A percentile compares a stretch with the other conserved stretches of the same genome.
phyloP scores from a whole-genome alignment of 768 basidiomycete species.

The Russula sp. region DNA sequence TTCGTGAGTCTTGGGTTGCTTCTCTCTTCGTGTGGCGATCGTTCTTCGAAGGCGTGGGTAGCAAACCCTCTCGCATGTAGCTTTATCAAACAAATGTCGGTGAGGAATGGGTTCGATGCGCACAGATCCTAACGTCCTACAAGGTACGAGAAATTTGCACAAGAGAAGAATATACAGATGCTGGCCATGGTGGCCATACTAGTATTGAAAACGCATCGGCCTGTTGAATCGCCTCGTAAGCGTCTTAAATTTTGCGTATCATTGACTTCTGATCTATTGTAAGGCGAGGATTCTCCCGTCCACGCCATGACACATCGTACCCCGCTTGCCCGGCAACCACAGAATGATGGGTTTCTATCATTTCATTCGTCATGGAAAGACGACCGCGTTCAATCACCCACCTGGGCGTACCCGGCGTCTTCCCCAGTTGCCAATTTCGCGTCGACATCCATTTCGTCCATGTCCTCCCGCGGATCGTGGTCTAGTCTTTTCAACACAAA shows the following conservation, averaged over 20 bases:
- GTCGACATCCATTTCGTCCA: conserved; percentile 48
- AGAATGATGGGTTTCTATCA: conserved; percentile 60
- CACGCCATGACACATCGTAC: conserved; percentile 13
- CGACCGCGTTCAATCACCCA: conserved; percentile 41
- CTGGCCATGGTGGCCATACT: conserved; percentile 72
- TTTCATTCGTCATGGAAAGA: conserved; percentile 39
- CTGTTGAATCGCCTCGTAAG: conserved; percentile 27
- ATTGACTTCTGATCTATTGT: conserved; percentile 2
- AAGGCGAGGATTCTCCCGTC: neutral
- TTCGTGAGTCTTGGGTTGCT: conserved; percentile 27
- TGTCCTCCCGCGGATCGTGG: conserved; percentile 76
- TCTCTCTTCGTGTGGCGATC: conserved; percentile 11
- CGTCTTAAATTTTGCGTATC: neutral
- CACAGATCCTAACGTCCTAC: conserved; percentile 1
- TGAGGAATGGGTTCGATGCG: neutral
- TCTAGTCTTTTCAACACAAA: conserved; percentile 71
- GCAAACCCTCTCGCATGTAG: conserved; percentile 20
- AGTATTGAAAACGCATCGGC: conserved; percentile 50
- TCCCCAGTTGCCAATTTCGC: conserved; percentile 44
- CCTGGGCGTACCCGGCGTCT: conserved; percentile 49
- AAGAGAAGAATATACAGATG: conserved; percentile 71
- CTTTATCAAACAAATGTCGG: conserved; percentile 35
- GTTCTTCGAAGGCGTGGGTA: conserved; percentile 20
- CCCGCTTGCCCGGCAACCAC: conserved; percentile 30
- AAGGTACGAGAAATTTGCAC: conserved; percentile 46